Percentiles rank a stretch among this genome's conserved stretches.
Evolutionary conservation across 306 rosid genomes (phyloP).

Genomic region (Spatholobus suberectus): DNA sequence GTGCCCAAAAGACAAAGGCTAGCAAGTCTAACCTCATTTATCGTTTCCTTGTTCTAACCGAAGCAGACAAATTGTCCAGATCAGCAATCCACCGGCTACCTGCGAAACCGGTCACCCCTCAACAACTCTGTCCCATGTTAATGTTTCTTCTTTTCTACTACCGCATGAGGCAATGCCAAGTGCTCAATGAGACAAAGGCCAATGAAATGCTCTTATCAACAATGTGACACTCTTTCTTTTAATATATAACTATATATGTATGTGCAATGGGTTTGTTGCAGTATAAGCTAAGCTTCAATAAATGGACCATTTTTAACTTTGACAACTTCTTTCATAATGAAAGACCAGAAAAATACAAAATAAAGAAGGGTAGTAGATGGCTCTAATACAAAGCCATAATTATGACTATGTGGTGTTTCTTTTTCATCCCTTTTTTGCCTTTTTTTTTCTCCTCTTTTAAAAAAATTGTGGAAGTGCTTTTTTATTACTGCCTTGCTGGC

Average conservation of each 20-base stretch:
- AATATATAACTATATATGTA: background rate
- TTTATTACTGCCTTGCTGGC: slow-evolving; percentile 1
- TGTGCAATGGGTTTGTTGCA: slow-evolving; percentile 40
- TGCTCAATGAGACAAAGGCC: background rate
- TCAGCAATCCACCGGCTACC: slow-evolving; percentile 38
- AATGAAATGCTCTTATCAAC: background rate
- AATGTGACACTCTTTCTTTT: background rate
- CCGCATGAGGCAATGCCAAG: slow-evolving; percentile 10
- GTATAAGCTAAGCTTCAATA: slow-evolving; percentile 48
- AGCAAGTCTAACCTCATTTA: slow-evolving; percentile 32
- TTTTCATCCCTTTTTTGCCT: background rate
- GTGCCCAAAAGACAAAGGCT: slow-evolving; percentile 45
- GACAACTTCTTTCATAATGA: slow-evolving; percentile 28
- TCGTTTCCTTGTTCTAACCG: slow-evolving; percentile 36
- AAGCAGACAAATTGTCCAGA: slow-evolving; percentile 54
- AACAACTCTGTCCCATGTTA: background rate
- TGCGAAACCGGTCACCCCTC: slow-evolving; percentile 32
- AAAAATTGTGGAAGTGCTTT: background rate
- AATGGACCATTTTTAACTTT: slow-evolving; percentile 38
- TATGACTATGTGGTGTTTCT: slow-evolving; percentile 31
- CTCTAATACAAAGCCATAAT: slow-evolving; percentile 37
- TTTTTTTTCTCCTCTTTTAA: background rate
- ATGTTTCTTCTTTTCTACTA: background rate
- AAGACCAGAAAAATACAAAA: slow-evolving; percentile 10
- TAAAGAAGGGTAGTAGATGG: slow-evolving; percentile 2